phyloP scores from a whole-genome alignment of 1,139 yeast species.

The Taiozyma sp. region DNA sequence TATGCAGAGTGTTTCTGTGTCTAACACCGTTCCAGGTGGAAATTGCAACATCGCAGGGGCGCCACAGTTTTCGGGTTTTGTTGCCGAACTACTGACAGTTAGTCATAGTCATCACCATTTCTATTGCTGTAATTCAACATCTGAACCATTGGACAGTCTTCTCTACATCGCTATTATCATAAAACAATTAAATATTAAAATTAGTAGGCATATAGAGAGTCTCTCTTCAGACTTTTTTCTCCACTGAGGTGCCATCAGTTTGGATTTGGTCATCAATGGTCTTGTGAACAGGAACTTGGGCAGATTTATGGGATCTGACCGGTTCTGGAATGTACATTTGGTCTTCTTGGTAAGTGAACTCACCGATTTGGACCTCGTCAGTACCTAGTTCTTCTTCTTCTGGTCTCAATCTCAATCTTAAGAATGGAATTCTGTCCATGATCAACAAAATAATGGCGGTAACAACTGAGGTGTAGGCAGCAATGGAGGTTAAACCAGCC shows the following conservation, averaged over 20 bases:
- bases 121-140: no score
- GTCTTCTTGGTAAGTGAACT: conserved; percentile 66
- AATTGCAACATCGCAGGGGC: background rate
- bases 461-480: conserved; percentile 75
- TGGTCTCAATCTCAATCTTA: conserved; percentile 77
- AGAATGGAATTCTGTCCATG: conserved; percentile 78
- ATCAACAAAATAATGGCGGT: conserved; percentile 64
- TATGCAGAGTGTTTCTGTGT: no score
- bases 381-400: conserved; percentile 91
- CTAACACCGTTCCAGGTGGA: background rate
- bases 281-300: conserved; percentile 24
- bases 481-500: conserved; percentile 74
- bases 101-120: no score
- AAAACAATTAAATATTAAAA: background rate
- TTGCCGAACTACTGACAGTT: no score
- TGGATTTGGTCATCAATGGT: conserved; percentile 30
- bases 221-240: conserved; percentile 1
- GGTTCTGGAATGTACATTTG: conserved; percentile 71
- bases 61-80: background rate
- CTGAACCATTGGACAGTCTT: no score
- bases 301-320: conserved; percentile 44
- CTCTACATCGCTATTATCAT: background rate
- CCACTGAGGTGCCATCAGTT: conserved; percentile 16
- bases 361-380: conserved; percentile 85
- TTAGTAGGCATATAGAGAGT: background rate